Base-by-base conservation (phyloP, 129 eudicot genomes). In the Lonicera japonica region DNA sequence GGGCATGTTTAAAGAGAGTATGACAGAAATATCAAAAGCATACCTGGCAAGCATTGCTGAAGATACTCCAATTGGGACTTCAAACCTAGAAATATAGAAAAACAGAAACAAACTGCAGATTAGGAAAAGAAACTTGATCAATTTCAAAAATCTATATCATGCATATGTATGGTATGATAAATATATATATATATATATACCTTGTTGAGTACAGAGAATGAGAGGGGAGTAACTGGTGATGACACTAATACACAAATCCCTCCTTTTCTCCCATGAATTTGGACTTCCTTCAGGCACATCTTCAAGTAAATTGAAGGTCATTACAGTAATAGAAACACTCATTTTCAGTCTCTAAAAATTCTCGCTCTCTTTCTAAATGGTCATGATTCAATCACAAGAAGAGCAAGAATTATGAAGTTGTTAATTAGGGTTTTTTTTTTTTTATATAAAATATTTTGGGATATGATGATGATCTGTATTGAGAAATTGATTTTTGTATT, bases 151-250 rank as follows among this genome's bases (percentile, higher is more conserved):
- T 29, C 2, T 29, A 29, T 29, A 29, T 29, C 36, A 29, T 29
- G 36, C 6, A 29, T 29, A 29, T 29, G 2, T 29, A 29, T 29
- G 2, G 36, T 29, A 6, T 29, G 36, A n/a, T n/a, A n/a, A n/a
- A n/a, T 29, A 6, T 29, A 29, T 29, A 29, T 68, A 53, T 56
- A 60, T 19, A 18, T 0, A 68, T 21, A 20, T 45, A 92, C 98
- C 98, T 82, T 87, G 98, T 74, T 92, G 98, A 17, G 96, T 92
- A 57, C 98, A 92, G 22, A 92, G 79, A 64, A 92, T 87, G 62
- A 80, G 71, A 13, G 98, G 98, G 43, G 95, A 87, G 23, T 87
- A 87, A 65, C 95, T 92, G 21, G 98, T 92, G 59, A 92, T 92
- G 43, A 92, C 96, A 63, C 96, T 85, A 18, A 82, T 76, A 65